phyloP scores from a whole-genome alignment of 768 basidiomycete species.

The Tulasnella sp. region DNA sequence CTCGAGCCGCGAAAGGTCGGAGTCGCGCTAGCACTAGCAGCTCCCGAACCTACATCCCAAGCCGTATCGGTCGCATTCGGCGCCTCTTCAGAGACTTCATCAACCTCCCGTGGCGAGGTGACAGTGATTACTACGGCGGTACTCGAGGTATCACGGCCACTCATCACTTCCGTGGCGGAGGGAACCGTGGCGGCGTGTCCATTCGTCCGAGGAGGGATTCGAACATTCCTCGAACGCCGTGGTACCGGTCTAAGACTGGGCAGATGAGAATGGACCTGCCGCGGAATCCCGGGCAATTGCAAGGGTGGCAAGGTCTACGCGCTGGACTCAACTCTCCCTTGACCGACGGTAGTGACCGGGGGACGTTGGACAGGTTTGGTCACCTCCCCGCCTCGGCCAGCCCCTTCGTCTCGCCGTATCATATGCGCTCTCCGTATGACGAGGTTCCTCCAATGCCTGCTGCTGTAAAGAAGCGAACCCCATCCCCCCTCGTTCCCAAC shows the following conservation, averaged over 20 bases:
- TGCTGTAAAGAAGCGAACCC: neutral
- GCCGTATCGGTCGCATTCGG: neutral
- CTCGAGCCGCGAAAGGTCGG: neutral
- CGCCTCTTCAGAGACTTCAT: neutral
- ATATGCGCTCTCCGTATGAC: constrained; percentile 6
- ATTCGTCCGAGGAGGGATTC: constrained; percentile 6
- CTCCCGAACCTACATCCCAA: constrained; percentile 1
- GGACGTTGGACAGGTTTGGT: neutral
- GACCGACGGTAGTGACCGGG: constrained; percentile 6
- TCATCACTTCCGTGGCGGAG: constrained; percentile 3
- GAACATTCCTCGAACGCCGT: constrained; percentile 1
- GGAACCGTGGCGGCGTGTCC: neutral
- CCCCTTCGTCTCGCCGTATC: constrained; percentile 1
- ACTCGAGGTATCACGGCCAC: neutral
- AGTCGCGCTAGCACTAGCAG: neutral
- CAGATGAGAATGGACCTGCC: neutral
- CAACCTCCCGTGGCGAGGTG: constrained; percentile 7
- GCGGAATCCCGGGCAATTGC: neutral
- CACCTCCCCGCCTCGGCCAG: neutral
- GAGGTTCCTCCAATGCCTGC: neutral
- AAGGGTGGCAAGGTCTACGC: neutral
- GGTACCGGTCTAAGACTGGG: constrained; percentile 4
- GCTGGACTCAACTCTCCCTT: neutral
- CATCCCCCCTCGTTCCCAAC: neutral
- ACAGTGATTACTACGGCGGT: neutral